A percentile compares a stretch with the other conserved stretches of the same genome.
These are phyloP conservation scores for Ostreobium quekettii DNA, from an alignment of 139 green algal genomes.

Conservation along the genomic window DNA sequence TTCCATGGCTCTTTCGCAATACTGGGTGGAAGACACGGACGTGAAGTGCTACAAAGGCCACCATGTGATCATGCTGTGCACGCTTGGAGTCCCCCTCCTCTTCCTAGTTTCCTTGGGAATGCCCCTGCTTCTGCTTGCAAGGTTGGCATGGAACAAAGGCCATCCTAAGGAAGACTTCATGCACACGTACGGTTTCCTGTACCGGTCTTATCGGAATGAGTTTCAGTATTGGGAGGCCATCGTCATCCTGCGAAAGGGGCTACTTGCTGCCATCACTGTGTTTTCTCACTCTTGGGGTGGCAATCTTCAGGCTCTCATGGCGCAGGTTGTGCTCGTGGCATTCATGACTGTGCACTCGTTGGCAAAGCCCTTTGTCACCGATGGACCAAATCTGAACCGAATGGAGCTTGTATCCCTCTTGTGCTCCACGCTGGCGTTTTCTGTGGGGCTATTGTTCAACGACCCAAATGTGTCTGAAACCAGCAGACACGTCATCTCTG, in stretches of 20 bases:
- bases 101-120: conserved; percentile 12
- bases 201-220: conserved; percentile 2
- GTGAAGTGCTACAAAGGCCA: conserved; percentile 4
- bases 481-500: too few species aligned
- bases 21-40: conserved; percentile 9
- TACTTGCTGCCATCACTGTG: conserved; percentile 6
- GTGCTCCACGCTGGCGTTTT: neutral
- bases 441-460: conserved; percentile 13
- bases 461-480: too few species aligned
- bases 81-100: neutral
- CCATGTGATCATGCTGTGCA: neutral
- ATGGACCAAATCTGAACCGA: conserved; percentile 3
- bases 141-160: too few species aligned
- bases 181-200: conserved; percentile 8
- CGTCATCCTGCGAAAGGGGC: conserved; percentile 9
- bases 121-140: neutral
- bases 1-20: too few species aligned
- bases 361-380: neutral
- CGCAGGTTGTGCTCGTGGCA: neutral
- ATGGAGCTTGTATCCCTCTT: conserved; percentile 8
- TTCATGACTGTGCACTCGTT: conserved; percentile 3
- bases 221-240: conserved; percentile 11
- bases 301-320: conserved; percentile 15
- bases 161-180: neutral
- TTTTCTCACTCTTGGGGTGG: conserved; percentile 9